These are phyloP conservation scores for Ceratopteris richardii DNA, from an alignment of 75 land plant genomes.

Conservation along the genomic window DNA sequence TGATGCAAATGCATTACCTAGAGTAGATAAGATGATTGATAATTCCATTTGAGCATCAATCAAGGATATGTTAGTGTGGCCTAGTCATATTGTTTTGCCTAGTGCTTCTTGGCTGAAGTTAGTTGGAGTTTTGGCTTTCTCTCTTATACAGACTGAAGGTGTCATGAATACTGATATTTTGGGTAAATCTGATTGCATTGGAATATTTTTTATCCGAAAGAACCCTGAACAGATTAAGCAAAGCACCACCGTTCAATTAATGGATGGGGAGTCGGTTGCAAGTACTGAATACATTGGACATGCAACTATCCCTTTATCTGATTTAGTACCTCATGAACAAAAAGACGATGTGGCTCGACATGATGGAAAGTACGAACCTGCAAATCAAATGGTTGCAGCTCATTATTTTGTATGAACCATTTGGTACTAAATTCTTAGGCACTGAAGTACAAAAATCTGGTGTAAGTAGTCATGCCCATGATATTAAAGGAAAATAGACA, in stretches of 20 bases:
- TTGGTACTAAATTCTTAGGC: too few relatives aligned
- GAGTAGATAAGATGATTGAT: conserved; percentile 36
- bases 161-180: conserved; percentile 34
- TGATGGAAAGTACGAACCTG: conserved; percentile 13
- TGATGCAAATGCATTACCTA: conserved; percentile 29
- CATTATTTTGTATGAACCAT: conserved; percentile 19
- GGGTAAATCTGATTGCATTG: conserved; percentile 40
- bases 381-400: conserved; percentile 10
- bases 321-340: conserved; percentile 23
- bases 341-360: conserved; percentile 23
- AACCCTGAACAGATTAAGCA: conserved; percentile 30
- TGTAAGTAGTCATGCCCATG: too few relatives aligned
- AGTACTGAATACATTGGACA: conserved; percentile 31
- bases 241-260: conserved; percentile 23
- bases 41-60: conserved; percentile 22
- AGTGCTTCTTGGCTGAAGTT: conserved; percentile 26
- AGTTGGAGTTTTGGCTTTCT: conserved; percentile 26
- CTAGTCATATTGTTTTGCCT: conserved; percentile 33
- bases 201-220: conserved; percentile 24
- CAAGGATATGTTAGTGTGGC: conserved; percentile 35
- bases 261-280: conserved; percentile 33
- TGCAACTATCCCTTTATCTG: conserved; percentile 14
- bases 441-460: too few relatives aligned
- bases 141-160: conserved; percentile 21
- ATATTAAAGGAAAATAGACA: too few relatives aligned